Evolutionary conservation across 352 stramenopile species (phyloP), one percentile per base, ranked within the genome.

Genomic region (Pythium folliculosum): DNA sequence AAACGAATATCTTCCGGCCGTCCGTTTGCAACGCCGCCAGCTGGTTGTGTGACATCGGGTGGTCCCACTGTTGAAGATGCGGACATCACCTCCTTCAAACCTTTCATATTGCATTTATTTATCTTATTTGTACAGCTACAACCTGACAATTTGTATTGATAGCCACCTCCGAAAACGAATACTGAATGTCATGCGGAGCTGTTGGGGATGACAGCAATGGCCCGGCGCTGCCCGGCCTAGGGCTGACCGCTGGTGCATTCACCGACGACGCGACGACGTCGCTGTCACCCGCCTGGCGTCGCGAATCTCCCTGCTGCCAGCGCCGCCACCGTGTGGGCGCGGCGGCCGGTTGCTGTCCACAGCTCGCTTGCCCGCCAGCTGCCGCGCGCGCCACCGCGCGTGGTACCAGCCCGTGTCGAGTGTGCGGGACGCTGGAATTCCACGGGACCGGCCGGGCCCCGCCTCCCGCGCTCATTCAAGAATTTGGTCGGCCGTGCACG

Each of bases 401-500:
- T 17, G 14, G 10, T 17, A 43, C 10, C 37, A 7, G 3, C 4
- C 37, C 9, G 37, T 43, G 37, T 17, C 37, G 49, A 13, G 50
- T 43, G 23, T 21, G 50, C 50, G 25, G 50, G 25, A 56, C 50
- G 50, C 21, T 38, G 37, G 37, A 43, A 43, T 43, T 43, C 37
- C 37, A 5, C 27, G 27, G 27, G 37, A 43, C 14, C 37, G 37
- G 37, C 37, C 27, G 27, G 27, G 27, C 3, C 27, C 27, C 27
- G 3, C 27, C 27, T 6, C 27, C 27, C 53, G n/a, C 32, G 35
- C 23, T 63, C 56, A 63, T 38, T 63, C 57, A 19, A 44, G 57
- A 64, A 64, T 64, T 56, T 61, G 54, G 53, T 60, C 53, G 32
- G 32, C 13, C n/a, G 9, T 17, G 27, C 5, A 56, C 22, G 48